Evolutionary conservation across 179 eudicot species (phyloP), one percentile per base, ranked within the genome.

Genomic region (Nepenthes alata): DNA sequence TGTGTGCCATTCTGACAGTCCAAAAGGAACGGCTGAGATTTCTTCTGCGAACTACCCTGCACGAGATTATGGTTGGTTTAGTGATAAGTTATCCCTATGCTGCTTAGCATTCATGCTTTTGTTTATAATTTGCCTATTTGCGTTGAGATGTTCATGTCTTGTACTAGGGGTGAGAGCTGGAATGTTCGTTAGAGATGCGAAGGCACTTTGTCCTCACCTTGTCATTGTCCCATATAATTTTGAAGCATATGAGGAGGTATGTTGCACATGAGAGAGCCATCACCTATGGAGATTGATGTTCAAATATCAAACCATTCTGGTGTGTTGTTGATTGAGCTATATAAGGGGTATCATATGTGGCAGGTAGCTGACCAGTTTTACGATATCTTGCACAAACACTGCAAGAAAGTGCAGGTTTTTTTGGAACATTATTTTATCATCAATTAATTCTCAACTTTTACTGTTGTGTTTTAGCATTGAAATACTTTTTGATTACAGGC

Each of bases 11-110:
- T 94, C 95, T 44, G 99, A 90, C 74, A 94, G 76, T 79, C 80
- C 91, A 6, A 95, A 87, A 59, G 99, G 99, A 74, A 94, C 96
- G 55, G 82, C 99, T 71, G 97, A 94, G 77, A 90, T 94, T 66
- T 94, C 97, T 38, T 94, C 96, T 48, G 95, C 96, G 52, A 90
- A 94, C 75, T 94, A 94, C 68, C 94, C 89, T 61, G 97, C 97
- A 54, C 82, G 99, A 69, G 80, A 77, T 73, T 74, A 80, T 83
- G 99, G 97, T 94, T 63, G 52, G 85, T 73, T 66, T 47, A 63
- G 7, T 54, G 50, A 14, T 53, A 13, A 49, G 45, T 16, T n/a
- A 15, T 16, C 53, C 49, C 53, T 51, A 35, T 70, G 44, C 59
- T 58, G n/a, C 7, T 66, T 47, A 37, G 47, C 61, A 35, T 51